Percentiles rank a stretch among this genome's conserved stretches.
phyloP scores from a whole-genome alignment of 768 basidiomycete species.

The Tylopilus felleus region DNA sequence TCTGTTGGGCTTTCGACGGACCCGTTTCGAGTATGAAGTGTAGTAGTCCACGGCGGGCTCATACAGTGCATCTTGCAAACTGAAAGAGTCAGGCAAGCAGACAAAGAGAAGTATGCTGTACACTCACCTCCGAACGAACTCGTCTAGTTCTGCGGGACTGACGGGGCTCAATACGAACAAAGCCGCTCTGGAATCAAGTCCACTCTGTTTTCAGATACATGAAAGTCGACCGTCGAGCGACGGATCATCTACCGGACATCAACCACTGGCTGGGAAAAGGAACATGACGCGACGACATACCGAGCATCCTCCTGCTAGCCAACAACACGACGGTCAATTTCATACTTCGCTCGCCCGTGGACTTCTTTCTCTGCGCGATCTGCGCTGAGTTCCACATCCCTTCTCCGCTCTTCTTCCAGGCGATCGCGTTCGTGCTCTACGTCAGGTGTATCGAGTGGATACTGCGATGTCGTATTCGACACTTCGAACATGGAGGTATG shows the following conservation, averaged over 20 bases:
- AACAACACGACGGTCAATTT: conserved; percentile 94
- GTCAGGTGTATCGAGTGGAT: conserved; percentile 55
- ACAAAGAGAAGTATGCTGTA: not conserved
- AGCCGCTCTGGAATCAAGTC: conserved; percentile 86
- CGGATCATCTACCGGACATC: conserved; percentile 64
- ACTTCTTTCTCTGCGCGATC: conserved; percentile 75
- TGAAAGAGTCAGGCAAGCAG: conserved; percentile 26
- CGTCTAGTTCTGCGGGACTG: conserved; percentile 74
- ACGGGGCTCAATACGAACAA: conserved; percentile 97
- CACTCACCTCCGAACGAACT: conserved; percentile 78
- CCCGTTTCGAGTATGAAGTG: conserved; percentile 86
- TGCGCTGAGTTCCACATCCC: conserved; percentile 78
- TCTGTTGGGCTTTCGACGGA: conserved; percentile 83
- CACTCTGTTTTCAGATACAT: conserved; percentile 82
- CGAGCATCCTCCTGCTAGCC: conserved; percentile 84
- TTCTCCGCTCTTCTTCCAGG: conserved; percentile 63
- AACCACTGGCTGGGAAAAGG: not conserved
- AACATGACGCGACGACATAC: conserved; percentile 40
- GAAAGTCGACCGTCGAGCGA: conserved; percentile 80
- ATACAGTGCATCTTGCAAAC: conserved; percentile 84
- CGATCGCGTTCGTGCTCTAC: conserved; percentile 53
- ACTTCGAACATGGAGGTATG: conserved; percentile 77
- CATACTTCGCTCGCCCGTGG: conserved; percentile 78
- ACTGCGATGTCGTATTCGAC: conserved; percentile 40
- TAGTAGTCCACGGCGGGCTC: conserved; percentile 94